Evolutionary conservation across 2,329 filamentous ascomycete species (phyloP).

Genomic region (Aschersonia sp.): DNA sequence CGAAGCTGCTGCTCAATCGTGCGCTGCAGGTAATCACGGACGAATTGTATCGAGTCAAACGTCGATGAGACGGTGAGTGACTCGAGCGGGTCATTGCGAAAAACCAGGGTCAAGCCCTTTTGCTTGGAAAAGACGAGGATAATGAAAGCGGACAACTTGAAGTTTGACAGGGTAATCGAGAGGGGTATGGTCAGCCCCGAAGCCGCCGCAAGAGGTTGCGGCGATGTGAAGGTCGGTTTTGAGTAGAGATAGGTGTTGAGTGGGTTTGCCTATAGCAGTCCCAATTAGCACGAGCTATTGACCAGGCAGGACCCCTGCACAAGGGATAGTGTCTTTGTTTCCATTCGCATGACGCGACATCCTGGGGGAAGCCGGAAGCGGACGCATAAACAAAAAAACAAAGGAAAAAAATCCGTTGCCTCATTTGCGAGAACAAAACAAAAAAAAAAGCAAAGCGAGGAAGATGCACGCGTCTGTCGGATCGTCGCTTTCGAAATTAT

Average conservation of each 20-base stretch:
- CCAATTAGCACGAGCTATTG: slow-evolving; percentile 1
- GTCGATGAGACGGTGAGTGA: slow-evolving; percentile 97
- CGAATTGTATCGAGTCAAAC: slow-evolving; percentile 97
- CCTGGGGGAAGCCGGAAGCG: neutral
- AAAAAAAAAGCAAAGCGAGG: too few relatives aligned
- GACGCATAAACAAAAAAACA: neutral
- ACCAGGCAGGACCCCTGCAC: slow-evolving; percentile 1
- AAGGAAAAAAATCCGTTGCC: too few relatives aligned
- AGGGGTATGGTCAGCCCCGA: slow-evolving; percentile 93
- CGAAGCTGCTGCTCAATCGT: slow-evolving; percentile 90
- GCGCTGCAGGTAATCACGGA: slow-evolving; percentile 89
- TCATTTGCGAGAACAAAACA: too few relatives aligned
- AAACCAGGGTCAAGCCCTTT: slow-evolving; percentile 91
- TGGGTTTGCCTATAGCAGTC: slow-evolving; percentile 60
- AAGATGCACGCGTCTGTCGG: too few relatives aligned
- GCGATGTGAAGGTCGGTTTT: slow-evolving; percentile 83
- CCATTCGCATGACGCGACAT: slow-evolving; percentile 3
- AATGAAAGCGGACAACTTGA: slow-evolving; percentile 91
- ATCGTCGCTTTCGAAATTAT: too few relatives aligned
- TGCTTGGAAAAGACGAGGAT: slow-evolving; percentile 95
- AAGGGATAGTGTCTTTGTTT: neutral
- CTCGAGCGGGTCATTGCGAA: slow-evolving; percentile 94
- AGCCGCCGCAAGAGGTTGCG: slow-evolving; percentile 77
- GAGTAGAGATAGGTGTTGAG: slow-evolving; percentile 90
- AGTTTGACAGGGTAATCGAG: slow-evolving; percentile 89